Conservation (phyloP, 805 yeast species). For the Candida suzukii region DNA sequence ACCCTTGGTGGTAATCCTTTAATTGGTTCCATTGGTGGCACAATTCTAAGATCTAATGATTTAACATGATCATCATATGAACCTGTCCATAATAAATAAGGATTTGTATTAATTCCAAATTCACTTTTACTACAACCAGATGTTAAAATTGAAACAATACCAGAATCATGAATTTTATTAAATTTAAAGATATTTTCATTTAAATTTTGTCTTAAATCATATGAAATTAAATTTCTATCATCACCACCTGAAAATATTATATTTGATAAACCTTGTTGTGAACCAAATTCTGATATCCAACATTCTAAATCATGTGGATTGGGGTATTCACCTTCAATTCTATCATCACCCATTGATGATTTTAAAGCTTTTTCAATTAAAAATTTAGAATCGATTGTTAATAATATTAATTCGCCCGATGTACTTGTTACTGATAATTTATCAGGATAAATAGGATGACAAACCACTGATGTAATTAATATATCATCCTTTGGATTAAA, state of each 20-base stretch:
- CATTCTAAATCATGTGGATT: conserved; percentile 68
- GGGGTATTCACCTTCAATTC: conserved; percentile 14
- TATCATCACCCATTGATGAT: not conserved
- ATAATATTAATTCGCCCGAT: conserved; percentile 48
- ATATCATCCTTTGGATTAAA: conserved; percentile 27
- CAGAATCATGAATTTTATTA: conserved; percentile 74
- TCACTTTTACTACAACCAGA: conserved; percentile 26
- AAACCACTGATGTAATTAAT: conserved; percentile 60
- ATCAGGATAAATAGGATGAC: conserved; percentile 35
- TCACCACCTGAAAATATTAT: conserved; percentile 88
- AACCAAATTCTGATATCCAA: conserved; percentile 80
- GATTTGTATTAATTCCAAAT: conserved; percentile 32
- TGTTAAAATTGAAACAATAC: conserved; percentile 76
- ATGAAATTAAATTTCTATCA: conserved; percentile 69
- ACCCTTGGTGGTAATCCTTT: conserved; percentile 48
- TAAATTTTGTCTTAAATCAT: conserved; percentile 45
- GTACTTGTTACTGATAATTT: conserved; percentile 56
- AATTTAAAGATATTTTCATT: conserved; percentile 27
- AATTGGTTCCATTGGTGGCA: conserved; percentile 31
- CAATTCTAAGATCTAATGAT: conserved; percentile 58
- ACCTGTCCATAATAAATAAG: conserved; percentile 70
- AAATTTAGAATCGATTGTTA: conserved; percentile 23
- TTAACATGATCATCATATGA: conserved; percentile 82
- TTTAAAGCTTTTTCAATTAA: conserved; percentile 5
- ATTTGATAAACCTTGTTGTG: conserved; percentile 39